A percentile compares a stretch with the other conserved stretches of the same genome.
Evolutionary conservation across 2,329 filamentous ascomycete genomes (phyloP).

Genomic region (Calonectria fujianensis): DNA sequence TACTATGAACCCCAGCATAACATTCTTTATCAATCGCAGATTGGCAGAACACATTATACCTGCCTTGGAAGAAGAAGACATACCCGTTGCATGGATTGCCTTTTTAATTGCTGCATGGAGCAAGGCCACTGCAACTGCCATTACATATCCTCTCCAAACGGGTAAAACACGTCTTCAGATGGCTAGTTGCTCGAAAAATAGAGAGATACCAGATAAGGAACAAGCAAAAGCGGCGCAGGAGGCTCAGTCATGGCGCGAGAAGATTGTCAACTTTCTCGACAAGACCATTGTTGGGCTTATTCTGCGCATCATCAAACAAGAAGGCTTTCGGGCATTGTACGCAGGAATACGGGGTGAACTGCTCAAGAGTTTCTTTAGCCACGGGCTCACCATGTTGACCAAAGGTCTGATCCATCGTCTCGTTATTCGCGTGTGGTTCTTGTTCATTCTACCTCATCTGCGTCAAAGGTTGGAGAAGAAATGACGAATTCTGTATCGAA

Average conservation of each 20-base stretch:
- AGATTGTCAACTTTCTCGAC: constrained; percentile 54
- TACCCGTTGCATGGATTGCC: constrained; percentile 61
- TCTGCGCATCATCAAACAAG: constrained; percentile 73
- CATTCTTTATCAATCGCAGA: constrained; percentile 87
- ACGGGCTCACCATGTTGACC: constrained; percentile 90
- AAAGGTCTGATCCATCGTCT: constrained; percentile 86
- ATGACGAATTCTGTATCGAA: constrained; percentile 29
- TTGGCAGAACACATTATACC: constrained; percentile 77
- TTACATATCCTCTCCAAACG: constrained; percentile 91
- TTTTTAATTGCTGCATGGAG: constrained; percentile 81
- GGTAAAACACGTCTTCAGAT: constrained; percentile 88
- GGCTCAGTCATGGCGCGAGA: constrained; percentile 37
- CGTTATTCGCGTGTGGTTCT: constrained; percentile 83
- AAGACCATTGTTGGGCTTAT: constrained; percentile 79
- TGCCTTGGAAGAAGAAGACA: constrained; percentile 65
- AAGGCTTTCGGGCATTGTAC: constrained; percentile 83
- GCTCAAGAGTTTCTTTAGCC: constrained; percentile 88
- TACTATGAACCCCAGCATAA: constrained; percentile 90
- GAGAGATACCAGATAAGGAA: constrained; percentile 35
- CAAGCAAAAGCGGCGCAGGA: constrained; percentile 28
- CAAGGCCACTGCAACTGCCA: constrained; percentile 83
- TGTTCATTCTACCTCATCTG: constrained; percentile 59
- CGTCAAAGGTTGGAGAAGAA: constrained; percentile 47
- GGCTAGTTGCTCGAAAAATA: constrained; percentile 59
- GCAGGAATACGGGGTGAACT: constrained; percentile 85